These are phyloP conservation scores for Trichoderma gracile DNA, from an alignment of 2,329 filamentous ascomycete species.

Conservation along the genomic window DNA sequence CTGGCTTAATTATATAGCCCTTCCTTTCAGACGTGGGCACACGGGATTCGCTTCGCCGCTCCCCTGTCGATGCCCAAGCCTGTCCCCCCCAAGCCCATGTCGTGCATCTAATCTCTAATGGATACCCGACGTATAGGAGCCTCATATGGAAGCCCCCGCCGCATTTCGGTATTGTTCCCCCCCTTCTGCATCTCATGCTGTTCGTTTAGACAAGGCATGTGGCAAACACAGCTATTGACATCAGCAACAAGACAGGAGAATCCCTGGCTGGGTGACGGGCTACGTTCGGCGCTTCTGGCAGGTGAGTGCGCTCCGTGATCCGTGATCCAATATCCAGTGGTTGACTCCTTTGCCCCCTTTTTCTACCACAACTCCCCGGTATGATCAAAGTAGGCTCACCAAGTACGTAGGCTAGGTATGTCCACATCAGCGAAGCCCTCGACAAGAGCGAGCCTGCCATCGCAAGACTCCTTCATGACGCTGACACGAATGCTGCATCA, in stretches of 20 bases:
- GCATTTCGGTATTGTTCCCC: constrained; percentile 70
- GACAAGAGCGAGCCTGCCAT: background rate
- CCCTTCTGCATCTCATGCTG: background rate
- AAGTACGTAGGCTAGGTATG: constrained; percentile 39
- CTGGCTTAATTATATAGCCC: background rate
- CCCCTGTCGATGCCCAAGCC: constrained; percentile 11
- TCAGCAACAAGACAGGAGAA: constrained; percentile 64
- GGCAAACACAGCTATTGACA: background rate
- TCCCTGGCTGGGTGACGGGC: constrained; percentile 88
- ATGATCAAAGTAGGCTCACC: constrained; percentile 1
- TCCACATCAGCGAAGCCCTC: background rate
- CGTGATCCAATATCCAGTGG: background rate
- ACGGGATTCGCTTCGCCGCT: constrained; percentile 3
- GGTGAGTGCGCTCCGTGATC: constrained; percentile 51
- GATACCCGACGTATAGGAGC: constrained; percentile 54
- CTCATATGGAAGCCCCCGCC: constrained; percentile 98
- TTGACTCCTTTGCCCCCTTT: background rate
- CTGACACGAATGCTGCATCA: constrained; percentile 42
- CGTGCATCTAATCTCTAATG: constrained; percentile 12
- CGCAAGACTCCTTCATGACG: background rate
- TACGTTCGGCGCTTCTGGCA: constrained; percentile 98
- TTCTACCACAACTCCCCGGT: constrained; percentile 37
- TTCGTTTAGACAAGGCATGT: background rate
- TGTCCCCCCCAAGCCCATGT: background rate
- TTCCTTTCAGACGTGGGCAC: constrained; percentile 5